Percentiles rank a stretch among this genome's conserved stretches.
phyloP scores from a whole-genome alignment of 805 yeast species.

The Ogataea trehaloabstinens region DNA sequence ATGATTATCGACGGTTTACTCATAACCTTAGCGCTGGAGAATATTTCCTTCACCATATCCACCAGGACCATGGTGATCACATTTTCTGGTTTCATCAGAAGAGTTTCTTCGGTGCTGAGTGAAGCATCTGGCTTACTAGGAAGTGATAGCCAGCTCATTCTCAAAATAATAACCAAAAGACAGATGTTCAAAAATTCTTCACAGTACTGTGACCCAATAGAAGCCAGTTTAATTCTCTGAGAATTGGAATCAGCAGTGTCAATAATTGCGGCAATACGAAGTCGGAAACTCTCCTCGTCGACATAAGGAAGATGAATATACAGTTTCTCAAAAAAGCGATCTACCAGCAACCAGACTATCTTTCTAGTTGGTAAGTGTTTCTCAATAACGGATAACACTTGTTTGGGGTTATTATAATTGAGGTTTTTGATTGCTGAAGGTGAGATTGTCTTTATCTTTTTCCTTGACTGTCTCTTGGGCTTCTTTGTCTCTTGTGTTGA shows the following conservation, averaged over 20 bases:
- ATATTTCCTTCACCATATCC: conserved; percentile 45
- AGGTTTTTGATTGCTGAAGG: conserved; percentile 34
- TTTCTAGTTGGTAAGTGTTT: conserved; percentile 52
- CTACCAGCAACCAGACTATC: conserved; percentile 54
- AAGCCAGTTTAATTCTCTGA: conserved; percentile 27
- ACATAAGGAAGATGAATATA: conserved; percentile 67
- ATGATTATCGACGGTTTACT: conserved; percentile 46
- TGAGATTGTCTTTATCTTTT: conserved; percentile 27
- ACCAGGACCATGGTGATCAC: conserved; percentile 39
- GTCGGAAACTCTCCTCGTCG: conserved; percentile 53
- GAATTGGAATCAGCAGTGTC: conserved; percentile 38
- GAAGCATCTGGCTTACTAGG: conserved; percentile 39
- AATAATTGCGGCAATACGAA: conserved; percentile 42
- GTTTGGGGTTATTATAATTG: conserved; percentile 40
- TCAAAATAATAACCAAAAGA: conserved; percentile 47
- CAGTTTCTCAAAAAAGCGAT: conserved; percentile 55
- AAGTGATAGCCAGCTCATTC: conserved; percentile 55
- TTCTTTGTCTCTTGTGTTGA: conserved; percentile 11
- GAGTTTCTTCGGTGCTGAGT: conserved; percentile 27
- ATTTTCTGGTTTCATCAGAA: conserved; percentile 40
- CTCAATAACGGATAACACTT: conserved; percentile 39
- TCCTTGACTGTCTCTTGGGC: conserved; percentile 14
- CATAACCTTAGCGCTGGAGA: conserved; percentile 41
- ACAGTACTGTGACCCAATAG: conserved; percentile 35
- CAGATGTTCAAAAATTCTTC: conserved; percentile 51